Evolutionary conservation across 2,329 filamentous ascomycete species (phyloP), one percentile per base, ranked within the genome.

Genomic region (Drechslerella dactyloides): DNA sequence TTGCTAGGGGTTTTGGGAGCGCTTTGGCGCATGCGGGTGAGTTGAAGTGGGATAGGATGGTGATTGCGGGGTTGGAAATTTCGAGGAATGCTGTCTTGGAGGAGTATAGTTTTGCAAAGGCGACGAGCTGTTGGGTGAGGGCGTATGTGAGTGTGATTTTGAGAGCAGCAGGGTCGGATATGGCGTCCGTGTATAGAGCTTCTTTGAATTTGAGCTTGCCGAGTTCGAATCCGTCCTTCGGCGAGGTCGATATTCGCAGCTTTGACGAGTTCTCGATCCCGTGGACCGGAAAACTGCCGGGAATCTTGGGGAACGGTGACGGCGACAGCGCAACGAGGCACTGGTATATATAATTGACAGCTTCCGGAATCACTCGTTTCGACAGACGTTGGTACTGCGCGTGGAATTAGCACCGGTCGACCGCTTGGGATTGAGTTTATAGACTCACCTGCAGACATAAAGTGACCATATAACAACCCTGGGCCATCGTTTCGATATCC

Each of bases 311-410:
- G 1, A 83, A 76, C 52, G 84, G 83, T 11, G 79, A 77, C 0
- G 88, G 89, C n/a, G 86, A 84, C 27, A 93, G 82, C 8, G 86
- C 84, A 74, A 83, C 85, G 19, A 97, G 81, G 0, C 89, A 89
- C 78, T 93, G 92, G 50, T 91, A 81, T 24, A 86, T 85, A 78
- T 92, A 97, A 78, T 91, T 91, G 75, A 96, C 83, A 33, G 93
- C 84, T 80, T 99, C 94, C 0, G 94, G 94, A 52, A 97, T 84
- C 79, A 93, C 96, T 76, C 94, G 85, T 81, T 92, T 94, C 3
- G 93, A 89, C 5, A 93, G 82, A 37, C 84, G 82, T 80, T 97
- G 91, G 80, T 96, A 97, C 78, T 93, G 89, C 44, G 19, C 40
- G 11, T 19, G 13, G 1, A 3, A 19, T 68, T 59, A 69, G 62